These are phyloP conservation scores for Lactarius tabidus DNA, from an alignment of 768 basidiomycete genomes.

Conservation along the genomic window DNA sequence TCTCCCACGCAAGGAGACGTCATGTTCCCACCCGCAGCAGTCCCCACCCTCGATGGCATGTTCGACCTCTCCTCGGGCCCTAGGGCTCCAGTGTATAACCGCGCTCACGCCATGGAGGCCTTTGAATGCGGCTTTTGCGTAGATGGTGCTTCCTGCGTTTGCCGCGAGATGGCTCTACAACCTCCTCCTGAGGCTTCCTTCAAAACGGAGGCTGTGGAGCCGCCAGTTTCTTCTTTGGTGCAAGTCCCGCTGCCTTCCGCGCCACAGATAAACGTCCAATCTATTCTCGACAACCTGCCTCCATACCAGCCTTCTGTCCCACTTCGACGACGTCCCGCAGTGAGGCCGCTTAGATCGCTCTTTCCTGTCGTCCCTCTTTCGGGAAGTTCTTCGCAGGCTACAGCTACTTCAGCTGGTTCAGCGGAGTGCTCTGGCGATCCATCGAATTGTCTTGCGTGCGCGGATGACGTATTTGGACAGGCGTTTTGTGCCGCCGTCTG, in stretches of 20 bases:
- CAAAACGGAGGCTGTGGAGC: conserved; percentile 32
- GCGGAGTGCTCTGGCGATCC: conserved; percentile 80
- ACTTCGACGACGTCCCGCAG: conserved; percentile 53
- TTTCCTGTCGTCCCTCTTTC: conserved; percentile 46
- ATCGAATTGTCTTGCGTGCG: conserved; percentile 79
- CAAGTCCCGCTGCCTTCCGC: conserved; percentile 21
- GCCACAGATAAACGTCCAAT: conserved; percentile 33
- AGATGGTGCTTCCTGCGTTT: conserved; percentile 68
- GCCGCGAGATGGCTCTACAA: conserved; percentile 60
- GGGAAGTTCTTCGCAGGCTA: conserved; percentile 28
- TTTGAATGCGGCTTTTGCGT: conserved; percentile 76
- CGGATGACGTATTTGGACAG: conserved; percentile 80
- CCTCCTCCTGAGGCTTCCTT: conserved; percentile 33
- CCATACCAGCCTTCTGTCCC: conserved; percentile 81
- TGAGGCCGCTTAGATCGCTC: conserved; percentile 42
- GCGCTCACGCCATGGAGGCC: conserved; percentile 35
- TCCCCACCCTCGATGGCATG: conserved; percentile 32
- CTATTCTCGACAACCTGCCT: conserved; percentile 72
- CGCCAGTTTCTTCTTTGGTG: conserved; percentile 22
- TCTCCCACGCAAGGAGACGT: conserved; percentile 31
- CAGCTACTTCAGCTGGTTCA: conserved; percentile 28
- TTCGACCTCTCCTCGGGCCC: conserved; percentile 38
- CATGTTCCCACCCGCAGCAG: conserved; percentile 32
- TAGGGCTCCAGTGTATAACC: conserved; percentile 30
- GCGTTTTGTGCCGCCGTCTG: conserved; percentile 81